Evolutionary conservation across 805 yeast genomes (phyloP).

Genomic region (Priceomyces castillae): DNA sequence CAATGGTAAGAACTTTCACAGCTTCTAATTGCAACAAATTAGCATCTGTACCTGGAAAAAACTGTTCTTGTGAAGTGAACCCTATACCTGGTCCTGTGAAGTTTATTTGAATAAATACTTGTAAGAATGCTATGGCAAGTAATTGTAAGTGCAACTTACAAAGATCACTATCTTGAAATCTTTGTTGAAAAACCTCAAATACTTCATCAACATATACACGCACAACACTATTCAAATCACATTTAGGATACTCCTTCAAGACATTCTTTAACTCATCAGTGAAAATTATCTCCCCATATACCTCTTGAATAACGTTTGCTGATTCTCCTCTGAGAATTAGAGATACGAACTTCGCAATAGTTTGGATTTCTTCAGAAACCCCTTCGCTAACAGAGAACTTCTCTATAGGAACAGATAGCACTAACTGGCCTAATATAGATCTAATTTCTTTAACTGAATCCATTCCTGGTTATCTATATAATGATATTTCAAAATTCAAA

Average conservation of each 20-base stretch:
- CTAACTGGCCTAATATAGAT: constrained; percentile 7
- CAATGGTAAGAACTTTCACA: constrained; percentile 44
- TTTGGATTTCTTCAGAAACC: constrained; percentile 5
- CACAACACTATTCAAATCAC: constrained; percentile 18
- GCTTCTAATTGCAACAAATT: constrained; percentile 26
- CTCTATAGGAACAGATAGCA: constrained; percentile 8
- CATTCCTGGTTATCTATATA: background rate
- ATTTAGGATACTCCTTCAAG: constrained; percentile 20
- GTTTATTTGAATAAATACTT: constrained; percentile 70
- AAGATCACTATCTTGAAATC: constrained; percentile 10
- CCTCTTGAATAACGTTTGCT: constrained; percentile 20
- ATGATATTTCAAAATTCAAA: background rate
- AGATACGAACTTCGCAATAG: constrained; percentile 15
- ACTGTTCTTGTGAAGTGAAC: constrained; percentile 28
- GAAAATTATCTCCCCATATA: constrained; percentile 17
- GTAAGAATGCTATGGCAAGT: constrained; percentile 61
- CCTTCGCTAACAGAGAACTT: constrained; percentile 1
- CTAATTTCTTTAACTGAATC: constrained; percentile 2
- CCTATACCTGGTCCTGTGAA: constrained; percentile 77
- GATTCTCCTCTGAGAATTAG: constrained; percentile 25
- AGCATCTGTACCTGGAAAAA: constrained; percentile 24
- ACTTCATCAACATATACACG: constrained; percentile 14
- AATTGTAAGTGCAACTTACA: constrained; percentile 25
- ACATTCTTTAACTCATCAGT: constrained; percentile 11
- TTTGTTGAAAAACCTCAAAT: constrained; percentile 7